Conservation (phyloP, 495 filamentous ascomycete species). For the Penicillium cinerascens region DNA sequence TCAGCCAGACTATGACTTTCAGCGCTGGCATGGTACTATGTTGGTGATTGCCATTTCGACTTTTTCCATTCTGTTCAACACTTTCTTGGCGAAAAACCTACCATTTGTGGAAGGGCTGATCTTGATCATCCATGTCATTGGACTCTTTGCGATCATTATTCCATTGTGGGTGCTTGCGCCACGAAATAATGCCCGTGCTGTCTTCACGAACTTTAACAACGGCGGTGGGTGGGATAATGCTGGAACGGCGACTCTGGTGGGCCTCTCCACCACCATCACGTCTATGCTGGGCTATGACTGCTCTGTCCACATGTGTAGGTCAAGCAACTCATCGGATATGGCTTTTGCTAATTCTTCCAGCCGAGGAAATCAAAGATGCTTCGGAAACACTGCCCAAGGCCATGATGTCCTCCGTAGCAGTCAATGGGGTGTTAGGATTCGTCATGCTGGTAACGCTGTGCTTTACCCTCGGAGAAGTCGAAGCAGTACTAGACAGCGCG, state of each 20-base stretch:
- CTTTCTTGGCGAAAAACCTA: constrained; percentile 47
- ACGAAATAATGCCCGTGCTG: constrained; percentile 39
- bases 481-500: constrained; percentile 29
- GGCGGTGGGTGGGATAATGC: constrained; percentile 53
- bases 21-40: constrained; percentile 60
- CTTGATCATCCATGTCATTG: constrained; percentile 57
- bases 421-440: constrained; percentile 48
- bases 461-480: constrained; percentile 52
- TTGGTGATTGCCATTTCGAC: constrained; percentile 50
- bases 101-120: constrained; percentile 57
- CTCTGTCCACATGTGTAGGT: constrained; percentile 53
- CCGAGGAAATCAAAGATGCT: constrained; percentile 57
- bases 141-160: constrained; percentile 60
- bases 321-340: background rate
- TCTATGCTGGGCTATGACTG: constrained; percentile 56
- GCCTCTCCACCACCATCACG: constrained; percentile 49
- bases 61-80: constrained; percentile 55
- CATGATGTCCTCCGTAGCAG: constrained; percentile 45
- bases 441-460: constrained; percentile 50
- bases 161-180: constrained; percentile 54
- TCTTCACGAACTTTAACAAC: constrained; percentile 54
- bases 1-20: constrained; percentile 39
- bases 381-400: constrained; percentile 52
- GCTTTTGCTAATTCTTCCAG: constrained; percentile 22
- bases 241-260: constrained; percentile 53